Evolutionary conservation across 345 rosid genomes (phyloP).

Genomic region (Populus pruinosa): DNA sequence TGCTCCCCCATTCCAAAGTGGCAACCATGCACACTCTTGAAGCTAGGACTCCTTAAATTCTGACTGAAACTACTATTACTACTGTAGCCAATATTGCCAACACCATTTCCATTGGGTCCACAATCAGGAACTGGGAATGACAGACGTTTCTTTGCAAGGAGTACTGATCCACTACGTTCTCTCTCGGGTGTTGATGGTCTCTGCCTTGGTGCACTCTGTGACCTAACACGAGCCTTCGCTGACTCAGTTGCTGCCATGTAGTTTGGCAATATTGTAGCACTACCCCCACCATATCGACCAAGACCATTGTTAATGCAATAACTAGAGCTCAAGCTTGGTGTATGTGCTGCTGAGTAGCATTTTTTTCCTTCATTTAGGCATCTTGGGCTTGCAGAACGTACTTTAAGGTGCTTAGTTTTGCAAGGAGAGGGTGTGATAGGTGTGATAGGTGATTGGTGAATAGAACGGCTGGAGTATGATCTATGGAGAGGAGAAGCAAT

Average conservation of each 20-base stretch:
- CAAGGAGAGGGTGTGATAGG: slow-evolving; percentile 45
- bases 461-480: slow-evolving; percentile 13
- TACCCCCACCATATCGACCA: neutral
- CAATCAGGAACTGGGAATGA: slow-evolving; percentile 52
- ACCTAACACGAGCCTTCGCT: slow-evolving; percentile 21
- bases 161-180: slow-evolving; percentile 34
- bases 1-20: slow-evolving; percentile 43
- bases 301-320: neutral
- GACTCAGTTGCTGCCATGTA: slow-evolving; percentile 29
- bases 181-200: slow-evolving; percentile 52
- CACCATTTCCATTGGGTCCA: neutral
- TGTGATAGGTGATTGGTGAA: slow-evolving; percentile 40
- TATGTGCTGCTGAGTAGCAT: slow-evolving; percentile 17
- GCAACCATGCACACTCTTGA: slow-evolving; percentile 58
- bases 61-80: slow-evolving; percentile 22
- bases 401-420: slow-evolving; percentile 45
- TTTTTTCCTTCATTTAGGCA: slow-evolving; percentile 8
- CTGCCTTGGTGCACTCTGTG: slow-evolving; percentile 73
- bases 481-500: slow-evolving; percentile 6
- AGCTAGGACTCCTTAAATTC: slow-evolving; percentile 65
- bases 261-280: slow-evolving; percentile 15
- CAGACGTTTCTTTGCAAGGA: slow-evolving; percentile 56
- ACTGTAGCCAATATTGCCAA: neutral
- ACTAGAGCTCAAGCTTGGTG: slow-evolving; percentile 14
- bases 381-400: slow-evolving; percentile 69